phyloP scores from a whole-genome alignment of 331 rosid genomes.

The Spiraea crenata region DNA sequence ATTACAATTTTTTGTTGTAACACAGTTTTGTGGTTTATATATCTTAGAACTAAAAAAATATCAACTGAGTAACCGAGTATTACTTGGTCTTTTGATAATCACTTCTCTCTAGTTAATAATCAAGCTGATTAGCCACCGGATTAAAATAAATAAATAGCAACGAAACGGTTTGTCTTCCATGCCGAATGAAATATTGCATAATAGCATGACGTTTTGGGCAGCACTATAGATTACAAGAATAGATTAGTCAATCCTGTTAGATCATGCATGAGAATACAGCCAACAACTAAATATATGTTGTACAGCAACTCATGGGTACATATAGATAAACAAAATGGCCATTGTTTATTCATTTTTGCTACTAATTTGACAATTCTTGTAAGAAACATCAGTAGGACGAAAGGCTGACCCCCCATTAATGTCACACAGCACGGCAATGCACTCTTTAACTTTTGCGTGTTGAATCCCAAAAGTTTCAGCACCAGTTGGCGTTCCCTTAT shows the following conservation, averaged over 20 bases:
- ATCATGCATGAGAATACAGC: conserved; percentile 6
- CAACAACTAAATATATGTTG: background rate
- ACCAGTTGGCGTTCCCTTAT: too few relatives aligned
- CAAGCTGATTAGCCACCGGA: background rate
- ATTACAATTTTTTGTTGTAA: too few relatives aligned
- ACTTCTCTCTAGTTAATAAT: background rate
- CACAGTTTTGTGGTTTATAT: too few relatives aligned
- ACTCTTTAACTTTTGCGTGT: too few relatives aligned
- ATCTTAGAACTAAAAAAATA: too few relatives aligned
- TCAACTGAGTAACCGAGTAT: too few relatives aligned
- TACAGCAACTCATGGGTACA: background rate
- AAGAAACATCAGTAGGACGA: background rate
- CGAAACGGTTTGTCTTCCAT: background rate
- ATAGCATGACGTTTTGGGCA: background rate
- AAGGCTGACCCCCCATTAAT: background rate
- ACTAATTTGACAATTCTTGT: background rate
- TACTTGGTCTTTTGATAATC: too few relatives aligned
- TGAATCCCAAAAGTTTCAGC: too few relatives aligned
- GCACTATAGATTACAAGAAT: background rate
- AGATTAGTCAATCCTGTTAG: background rate
- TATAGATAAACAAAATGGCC: too few relatives aligned
- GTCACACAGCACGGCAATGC: too few relatives aligned
- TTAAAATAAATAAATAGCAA: conserved; percentile 1
- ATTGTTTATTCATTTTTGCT: background rate
- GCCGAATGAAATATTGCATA: background rate